Evolutionary conservation across 2,329 filamentous ascomycete species (phyloP).

Genomic region (Penicillium nordicum): DNA sequence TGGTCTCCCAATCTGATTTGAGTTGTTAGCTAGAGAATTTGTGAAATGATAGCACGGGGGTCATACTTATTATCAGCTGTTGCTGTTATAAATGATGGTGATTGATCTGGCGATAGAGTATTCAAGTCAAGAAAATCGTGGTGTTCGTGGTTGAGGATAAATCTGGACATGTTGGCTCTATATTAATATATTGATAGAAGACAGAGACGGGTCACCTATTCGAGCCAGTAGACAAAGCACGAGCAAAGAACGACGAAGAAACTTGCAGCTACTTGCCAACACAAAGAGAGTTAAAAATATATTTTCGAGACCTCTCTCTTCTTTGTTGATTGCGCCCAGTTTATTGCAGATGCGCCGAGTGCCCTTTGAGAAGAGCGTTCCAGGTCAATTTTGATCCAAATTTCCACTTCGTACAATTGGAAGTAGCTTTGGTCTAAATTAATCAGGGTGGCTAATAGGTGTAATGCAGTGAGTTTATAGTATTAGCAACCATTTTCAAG

Average conservation of each 20-base stretch:
- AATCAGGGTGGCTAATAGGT: neutral
- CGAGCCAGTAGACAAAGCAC: neutral
- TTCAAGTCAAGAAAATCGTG: neutral
- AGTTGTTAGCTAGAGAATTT: neutral
- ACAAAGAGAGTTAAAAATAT: slow-evolving; percentile 3
- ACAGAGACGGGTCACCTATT: neutral
- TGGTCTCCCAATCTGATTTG: neutral
- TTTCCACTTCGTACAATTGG: neutral
- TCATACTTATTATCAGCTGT: neutral
- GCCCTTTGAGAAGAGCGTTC: neutral
- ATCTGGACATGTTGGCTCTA: neutral
- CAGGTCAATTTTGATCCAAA: neutral
- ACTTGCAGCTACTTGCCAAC: too few relatives aligned
- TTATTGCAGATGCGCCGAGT: neutral
- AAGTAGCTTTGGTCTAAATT: neutral
- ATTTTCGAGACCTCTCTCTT: neutral
- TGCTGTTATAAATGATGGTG: neutral
- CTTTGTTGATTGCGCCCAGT: neutral
- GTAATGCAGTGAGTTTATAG: neutral
- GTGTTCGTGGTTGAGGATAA: neutral
- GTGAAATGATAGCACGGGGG: neutral
- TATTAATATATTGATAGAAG: neutral
- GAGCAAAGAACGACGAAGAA: neutral
- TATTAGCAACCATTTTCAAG: neutral
- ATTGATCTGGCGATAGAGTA: neutral